Conservation (phyloP, 768 basidiomycete genomes). For the Sutorius australiensis region DNA sequence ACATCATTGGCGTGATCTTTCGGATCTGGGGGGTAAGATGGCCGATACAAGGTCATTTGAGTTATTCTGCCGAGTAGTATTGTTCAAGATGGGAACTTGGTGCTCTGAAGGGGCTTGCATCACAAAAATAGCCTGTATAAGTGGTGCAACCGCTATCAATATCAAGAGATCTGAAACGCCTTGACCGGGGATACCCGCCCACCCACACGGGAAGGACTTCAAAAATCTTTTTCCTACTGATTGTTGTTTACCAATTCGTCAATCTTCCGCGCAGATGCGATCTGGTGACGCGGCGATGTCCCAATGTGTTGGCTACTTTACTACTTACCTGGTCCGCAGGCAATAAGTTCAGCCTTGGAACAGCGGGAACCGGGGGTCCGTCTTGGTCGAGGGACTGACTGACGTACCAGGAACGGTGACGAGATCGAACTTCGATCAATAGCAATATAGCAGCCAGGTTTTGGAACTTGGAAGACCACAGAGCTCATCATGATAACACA, state of each 20-base stretch:
- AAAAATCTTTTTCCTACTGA: neutral
- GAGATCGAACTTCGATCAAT: neutral
- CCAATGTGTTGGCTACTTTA: neutral
- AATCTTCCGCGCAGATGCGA: slow-evolving; percentile 2
- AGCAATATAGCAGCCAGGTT: neutral
- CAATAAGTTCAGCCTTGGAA: neutral
- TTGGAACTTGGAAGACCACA: neutral
- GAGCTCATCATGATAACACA: neutral
- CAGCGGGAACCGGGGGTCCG: neutral
- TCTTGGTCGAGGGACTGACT: neutral
- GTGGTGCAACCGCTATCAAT: neutral
- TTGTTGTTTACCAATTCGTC: neutral
- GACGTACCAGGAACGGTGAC: neutral
- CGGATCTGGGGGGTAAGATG: neutral
- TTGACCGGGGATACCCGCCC: neutral
- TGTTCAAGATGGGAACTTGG: neutral
- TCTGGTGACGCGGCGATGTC: slow-evolving; percentile 1
- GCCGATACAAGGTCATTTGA: neutral
- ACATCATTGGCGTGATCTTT: no score
- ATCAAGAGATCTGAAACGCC: slow-evolving; percentile 8
- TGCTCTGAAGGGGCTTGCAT: neutral
- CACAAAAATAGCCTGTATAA: no score
- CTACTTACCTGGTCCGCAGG: neutral
- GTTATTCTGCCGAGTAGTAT: neutral
- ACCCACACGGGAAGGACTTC: neutral